Base-by-base conservation (phyloP, 2,329 filamentous ascomycete species). In the Claviceps digitariae region DNA sequence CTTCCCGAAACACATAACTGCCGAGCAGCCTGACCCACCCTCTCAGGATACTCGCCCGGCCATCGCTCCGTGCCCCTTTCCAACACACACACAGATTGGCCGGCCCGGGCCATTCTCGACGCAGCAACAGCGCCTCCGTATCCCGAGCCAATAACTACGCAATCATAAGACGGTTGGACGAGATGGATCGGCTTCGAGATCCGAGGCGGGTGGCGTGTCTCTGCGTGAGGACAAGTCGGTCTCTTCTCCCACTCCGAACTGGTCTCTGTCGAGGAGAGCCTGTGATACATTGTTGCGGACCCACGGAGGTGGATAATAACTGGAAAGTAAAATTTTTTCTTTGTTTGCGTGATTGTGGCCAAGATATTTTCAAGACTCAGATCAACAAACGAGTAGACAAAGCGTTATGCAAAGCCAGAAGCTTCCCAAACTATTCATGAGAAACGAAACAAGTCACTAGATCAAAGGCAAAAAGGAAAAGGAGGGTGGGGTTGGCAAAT, bases 111-210 rank as follows among this genome's bases (percentile, higher is more conserved):
- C 74, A 85, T 80, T 12, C 82, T 74, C 23, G 79, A 79, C 0
- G 82, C 83, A 2, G 83, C 82, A 21, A 86, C 77, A 25, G 76
- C 78, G 41, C 81, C 82, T 25, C 83, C 83, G 63, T 86, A 87
- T 1, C 83, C 83, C 10, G 81, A 84, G 1, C 83, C 83, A 54
- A 86, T 78, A 31, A 86, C 79, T 12, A 87, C 74, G 41, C 77
- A 77, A 65, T 86, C 83, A 58, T 87, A 86, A 0, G 63, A 65
- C 53, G 69, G 67, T 27, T 75, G 72, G 62, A 84, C 74, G 27
- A 81, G 66, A 61, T 82, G 75, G 13, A 83, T 72, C 0, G 77
- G 74, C 55, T 72, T 75, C 23, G 77, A 78, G 55, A 83, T 75
- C 1, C 78, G 34, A 3, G 34, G 34, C 34, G 13, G 72, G 1